phyloP scores from a whole-genome alignment of 163 green algal species.

The Trebouxia gelatinosa region DNA sequence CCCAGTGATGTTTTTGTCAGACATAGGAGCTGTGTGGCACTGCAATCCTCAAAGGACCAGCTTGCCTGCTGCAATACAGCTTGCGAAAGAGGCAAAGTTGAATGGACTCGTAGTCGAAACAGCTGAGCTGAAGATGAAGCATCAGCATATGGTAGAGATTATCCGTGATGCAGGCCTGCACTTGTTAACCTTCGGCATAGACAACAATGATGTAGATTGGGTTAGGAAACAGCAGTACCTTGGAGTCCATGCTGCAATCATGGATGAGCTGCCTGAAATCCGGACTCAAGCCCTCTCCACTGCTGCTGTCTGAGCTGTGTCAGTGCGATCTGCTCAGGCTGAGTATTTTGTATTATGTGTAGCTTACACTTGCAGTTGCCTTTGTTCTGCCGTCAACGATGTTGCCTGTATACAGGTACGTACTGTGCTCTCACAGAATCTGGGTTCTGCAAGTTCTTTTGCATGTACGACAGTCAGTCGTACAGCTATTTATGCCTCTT shows the following conservation, averaged over 20 bases:
- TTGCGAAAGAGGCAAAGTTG: constrained; percentile 50
- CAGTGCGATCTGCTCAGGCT: constrained; percentile 26
- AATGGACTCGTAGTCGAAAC: constrained; percentile 64
- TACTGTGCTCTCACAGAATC: no score
- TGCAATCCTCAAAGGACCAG: constrained; percentile 66
- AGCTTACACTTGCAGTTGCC: no score
- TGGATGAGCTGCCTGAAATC: constrained; percentile 53
- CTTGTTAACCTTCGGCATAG: constrained; percentile 76
- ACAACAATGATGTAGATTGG: constrained; percentile 72
- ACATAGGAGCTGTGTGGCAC: constrained; percentile 60
- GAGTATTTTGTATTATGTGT: no score
- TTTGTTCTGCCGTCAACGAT: no score
- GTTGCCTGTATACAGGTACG: no score
- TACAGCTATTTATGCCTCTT: no score
- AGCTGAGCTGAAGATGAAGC: constrained; percentile 39
- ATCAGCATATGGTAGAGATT: constrained; percentile 36
- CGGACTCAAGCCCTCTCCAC: neutral
- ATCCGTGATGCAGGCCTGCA: constrained; percentile 45
- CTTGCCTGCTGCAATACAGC: constrained; percentile 59
- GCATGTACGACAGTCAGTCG: no score
- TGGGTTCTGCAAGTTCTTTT: no score
- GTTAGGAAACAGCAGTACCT: constrained; percentile 63
- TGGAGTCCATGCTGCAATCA: constrained; percentile 76
- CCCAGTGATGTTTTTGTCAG: constrained; percentile 72
- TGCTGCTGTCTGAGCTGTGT: constrained; percentile 7